A percentile compares a stretch with the other conserved stretches of the same genome.
Conservation (phyloP, 768 basidiomycete genomes). For the Lentinula sp. region DNA sequence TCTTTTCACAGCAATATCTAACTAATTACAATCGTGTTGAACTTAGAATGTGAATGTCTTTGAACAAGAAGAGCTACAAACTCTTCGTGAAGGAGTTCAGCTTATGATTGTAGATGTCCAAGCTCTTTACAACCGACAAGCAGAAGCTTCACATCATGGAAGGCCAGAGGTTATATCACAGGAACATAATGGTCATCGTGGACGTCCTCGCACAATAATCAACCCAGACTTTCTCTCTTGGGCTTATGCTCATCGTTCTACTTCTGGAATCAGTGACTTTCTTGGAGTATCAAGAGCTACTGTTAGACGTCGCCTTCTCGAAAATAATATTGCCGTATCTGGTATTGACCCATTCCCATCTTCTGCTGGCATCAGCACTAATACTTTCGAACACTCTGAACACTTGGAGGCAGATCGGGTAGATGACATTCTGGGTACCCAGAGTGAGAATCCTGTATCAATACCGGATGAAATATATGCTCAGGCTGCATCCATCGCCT, state of each 20-base stretch:
- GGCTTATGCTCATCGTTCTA: neutral
- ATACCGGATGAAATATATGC: no score
- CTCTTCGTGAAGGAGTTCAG: neutral
- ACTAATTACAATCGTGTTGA: neutral
- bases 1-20: no score
- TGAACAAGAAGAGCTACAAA: neutral
- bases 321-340: neutral
- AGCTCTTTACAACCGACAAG: neutral
- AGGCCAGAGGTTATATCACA: neutral
- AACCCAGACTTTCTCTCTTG: slow-evolving; percentile 12
- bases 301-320: neutral
- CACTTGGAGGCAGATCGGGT: slow-evolving; percentile 2
- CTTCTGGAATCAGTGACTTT: neutral
- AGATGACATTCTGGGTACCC: no score
- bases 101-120: neutral
- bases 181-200: slow-evolving; percentile 9
- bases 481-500: no score
- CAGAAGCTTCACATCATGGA: slow-evolving; percentile 1
- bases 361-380: neutral
- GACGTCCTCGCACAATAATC: slow-evolving; percentile 18
- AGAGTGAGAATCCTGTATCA: no score
- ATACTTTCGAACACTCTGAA: slow-evolving; percentile 1
- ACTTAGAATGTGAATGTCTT: neutral
- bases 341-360: slow-evolving; percentile 6
- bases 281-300: neutral